These are phyloP conservation scores for Suaeda aralocaspica DNA, from an alignment of 148 eudicot genomes.

Conservation along the genomic window DNA sequence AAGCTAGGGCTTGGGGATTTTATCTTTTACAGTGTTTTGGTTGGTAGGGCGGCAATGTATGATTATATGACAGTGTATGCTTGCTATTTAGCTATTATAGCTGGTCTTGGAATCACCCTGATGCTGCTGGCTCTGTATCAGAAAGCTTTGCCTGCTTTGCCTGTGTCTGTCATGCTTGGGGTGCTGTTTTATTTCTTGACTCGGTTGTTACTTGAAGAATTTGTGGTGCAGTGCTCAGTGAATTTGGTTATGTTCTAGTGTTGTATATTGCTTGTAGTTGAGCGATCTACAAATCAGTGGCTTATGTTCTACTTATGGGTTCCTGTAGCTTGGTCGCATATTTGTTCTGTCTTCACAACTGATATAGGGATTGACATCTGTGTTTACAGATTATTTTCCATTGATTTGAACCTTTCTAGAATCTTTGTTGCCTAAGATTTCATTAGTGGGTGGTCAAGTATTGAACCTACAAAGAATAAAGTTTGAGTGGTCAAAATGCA, in stretches of 20 bases:
- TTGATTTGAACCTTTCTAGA: neutral
- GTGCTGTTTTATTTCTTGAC: constrained; percentile 81
- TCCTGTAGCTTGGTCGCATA: neutral
- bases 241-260: constrained; percentile 79
- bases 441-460: neutral
- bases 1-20: constrained; percentile 93
- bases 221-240: constrained; percentile 73
- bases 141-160: constrained; percentile 95
- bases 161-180: constrained; percentile 84
- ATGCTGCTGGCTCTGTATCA: constrained; percentile 73
- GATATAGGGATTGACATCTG: constrained; percentile 1
- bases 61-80: constrained; percentile 92
- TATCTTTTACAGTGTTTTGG: constrained; percentile 91
- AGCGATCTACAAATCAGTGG: constrained; percentile 3
- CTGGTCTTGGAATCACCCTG: constrained; percentile 86
- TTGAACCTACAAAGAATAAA: neutral
- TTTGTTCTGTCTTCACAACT: constrained; percentile 8
- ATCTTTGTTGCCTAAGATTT: neutral
- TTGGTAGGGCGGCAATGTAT: constrained; percentile 96
- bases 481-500: neutral
- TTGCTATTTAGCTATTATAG: constrained; percentile 86
- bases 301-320: neutral
- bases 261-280: neutral
- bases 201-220: constrained; percentile 69
- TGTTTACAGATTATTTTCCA: neutral